phyloP scores from a whole-genome alignment of 2,329 filamentous ascomycete species.

The Colletotrichum sp. region DNA sequence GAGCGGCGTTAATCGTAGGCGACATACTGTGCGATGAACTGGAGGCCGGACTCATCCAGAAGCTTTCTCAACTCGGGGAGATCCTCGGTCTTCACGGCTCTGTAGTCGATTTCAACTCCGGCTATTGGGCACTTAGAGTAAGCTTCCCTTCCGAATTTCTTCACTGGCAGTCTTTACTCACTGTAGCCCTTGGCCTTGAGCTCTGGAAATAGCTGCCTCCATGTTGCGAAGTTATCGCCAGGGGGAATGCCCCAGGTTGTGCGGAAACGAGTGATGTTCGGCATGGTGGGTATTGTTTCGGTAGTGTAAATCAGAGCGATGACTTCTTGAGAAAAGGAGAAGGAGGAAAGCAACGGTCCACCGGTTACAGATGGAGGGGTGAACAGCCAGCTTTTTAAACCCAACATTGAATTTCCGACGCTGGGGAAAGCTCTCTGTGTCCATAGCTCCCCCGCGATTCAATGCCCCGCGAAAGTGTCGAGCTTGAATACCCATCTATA shows the following conservation, averaged over 20 bases:
- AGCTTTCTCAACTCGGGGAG: not conserved
- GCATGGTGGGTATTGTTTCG: not conserved
- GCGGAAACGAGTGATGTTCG: constrained; percentile 8
- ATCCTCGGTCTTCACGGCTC: not conserved
- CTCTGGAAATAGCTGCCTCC: constrained; percentile 8
- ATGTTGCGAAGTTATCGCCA: constrained; percentile 12
- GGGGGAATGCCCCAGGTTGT: constrained; percentile 17
- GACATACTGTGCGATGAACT: not conserved
- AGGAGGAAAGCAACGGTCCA: not conserved
- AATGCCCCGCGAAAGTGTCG: not conserved
- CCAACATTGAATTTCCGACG: not conserved
- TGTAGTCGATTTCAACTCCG: constrained; percentile 5
- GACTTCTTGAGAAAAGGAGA: not conserved
- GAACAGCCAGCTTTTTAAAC: not conserved
- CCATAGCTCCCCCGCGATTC: not conserved
- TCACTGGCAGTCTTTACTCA: not conserved
- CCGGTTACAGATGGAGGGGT: not conserved
- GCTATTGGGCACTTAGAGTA: not conserved
- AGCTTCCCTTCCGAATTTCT: not conserved
- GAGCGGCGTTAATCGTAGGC: not conserved
- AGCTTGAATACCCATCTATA: not conserved
- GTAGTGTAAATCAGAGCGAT: not conserved
- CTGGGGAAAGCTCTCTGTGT: not conserved
- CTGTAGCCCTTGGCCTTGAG: constrained; percentile 21
- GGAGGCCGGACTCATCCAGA: not conserved